Evolutionary conservation across 1,139 yeast species (phyloP).

Genomic region (Saccharomyces uvarum): DNA sequence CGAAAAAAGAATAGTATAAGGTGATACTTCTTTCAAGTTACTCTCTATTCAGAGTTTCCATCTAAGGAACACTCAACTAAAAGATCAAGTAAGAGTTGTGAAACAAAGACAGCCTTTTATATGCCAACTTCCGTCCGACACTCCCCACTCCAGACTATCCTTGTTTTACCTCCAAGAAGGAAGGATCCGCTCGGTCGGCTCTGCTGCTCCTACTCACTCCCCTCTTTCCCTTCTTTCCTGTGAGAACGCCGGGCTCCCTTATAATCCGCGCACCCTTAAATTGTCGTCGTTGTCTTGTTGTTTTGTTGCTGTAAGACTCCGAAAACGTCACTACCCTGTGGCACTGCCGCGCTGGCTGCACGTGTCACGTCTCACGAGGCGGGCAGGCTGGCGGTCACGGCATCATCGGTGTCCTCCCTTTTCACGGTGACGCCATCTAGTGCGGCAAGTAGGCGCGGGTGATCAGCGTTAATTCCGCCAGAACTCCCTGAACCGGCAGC

Average conservation of each 20-base stretch:
- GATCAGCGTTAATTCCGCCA: neutral
- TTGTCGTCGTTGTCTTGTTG: neutral
- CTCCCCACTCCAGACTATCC: neutral
- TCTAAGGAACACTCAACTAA: neutral
- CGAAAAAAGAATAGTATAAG: neutral
- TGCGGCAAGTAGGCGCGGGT: neutral
- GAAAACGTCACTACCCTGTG: neutral
- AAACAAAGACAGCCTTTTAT: neutral
- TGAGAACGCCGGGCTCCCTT: neutral
- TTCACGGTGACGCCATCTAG: neutral
- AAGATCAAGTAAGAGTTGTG: neutral
- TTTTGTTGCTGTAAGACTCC: neutral
- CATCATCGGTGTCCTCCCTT: neutral
- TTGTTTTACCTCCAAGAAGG: neutral
- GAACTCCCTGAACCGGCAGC: neutral
- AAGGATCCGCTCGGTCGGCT: neutral
- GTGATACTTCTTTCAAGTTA: neutral
- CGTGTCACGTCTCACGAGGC: neutral
- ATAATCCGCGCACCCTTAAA: neutral
- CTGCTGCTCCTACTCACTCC: neutral
- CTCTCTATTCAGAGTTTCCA: neutral
- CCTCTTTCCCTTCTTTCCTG: neutral
- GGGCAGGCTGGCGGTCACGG: neutral
- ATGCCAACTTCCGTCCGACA: neutral
- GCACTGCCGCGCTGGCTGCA: neutral